These are phyloP conservation scores for Rhodomyrtus tomentosa DNA, from an alignment of 345 rosid genomes.

Conservation along the genomic window DNA sequence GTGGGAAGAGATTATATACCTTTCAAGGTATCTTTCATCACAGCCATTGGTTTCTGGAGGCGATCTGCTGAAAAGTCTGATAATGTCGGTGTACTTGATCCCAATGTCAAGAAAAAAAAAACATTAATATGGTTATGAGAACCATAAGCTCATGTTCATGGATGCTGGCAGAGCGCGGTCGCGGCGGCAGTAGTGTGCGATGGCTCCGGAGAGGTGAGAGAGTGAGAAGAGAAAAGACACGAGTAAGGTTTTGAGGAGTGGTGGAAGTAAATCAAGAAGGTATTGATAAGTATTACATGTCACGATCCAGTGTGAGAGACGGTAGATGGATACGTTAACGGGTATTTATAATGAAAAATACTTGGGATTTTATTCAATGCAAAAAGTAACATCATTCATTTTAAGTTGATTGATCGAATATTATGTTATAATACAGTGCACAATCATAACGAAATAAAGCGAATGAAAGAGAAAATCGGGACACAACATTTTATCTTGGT, in stretches of 20 bases:
- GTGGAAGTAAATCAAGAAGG: background rate
- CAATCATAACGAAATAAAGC: too few species aligned
- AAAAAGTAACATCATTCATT: rapidly evolving
- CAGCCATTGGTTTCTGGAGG: background rate
- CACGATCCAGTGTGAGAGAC: rapidly evolving
- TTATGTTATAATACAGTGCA: too few species aligned
- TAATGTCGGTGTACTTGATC: background rate
- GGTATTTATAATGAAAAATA: too few species aligned
- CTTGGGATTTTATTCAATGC: background rate
- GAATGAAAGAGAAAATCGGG: too few species aligned
- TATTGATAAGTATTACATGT: too few species aligned
- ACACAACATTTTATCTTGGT: too few species aligned
- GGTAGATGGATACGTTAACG: rapidly evolving
- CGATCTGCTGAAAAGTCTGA: background rate
- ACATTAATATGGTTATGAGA: background rate
- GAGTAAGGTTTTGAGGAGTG: background rate
- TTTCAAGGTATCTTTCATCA: background rate
- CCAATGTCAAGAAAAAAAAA: background rate
- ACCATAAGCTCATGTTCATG: too few species aligned
- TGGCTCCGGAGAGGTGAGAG: background rate
- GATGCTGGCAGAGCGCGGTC: background rate
- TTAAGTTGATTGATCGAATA: background rate
- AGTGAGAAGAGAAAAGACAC: background rate
- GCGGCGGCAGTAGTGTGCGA: background rate
- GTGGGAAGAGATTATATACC: background rate